Conservation (phyloP, 306 rosid genomes). For the Prosopis cineraria region DNA sequence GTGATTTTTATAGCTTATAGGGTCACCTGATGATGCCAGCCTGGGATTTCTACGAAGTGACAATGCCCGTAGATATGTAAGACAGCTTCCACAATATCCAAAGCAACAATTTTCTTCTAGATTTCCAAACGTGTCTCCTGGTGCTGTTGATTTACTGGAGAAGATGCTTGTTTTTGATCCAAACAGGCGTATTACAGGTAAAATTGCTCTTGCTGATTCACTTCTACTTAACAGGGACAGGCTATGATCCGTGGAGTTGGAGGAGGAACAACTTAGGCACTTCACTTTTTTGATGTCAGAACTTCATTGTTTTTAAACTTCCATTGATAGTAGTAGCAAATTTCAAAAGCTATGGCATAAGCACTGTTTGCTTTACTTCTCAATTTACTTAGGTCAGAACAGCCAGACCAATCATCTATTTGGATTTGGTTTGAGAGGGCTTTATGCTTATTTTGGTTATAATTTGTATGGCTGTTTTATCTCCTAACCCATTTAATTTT, state of each 20-base stretch:
- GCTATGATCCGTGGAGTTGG: slow-evolving; percentile 9
- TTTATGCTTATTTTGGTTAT: background rate
- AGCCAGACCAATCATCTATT: background rate
- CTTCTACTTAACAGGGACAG: background rate
- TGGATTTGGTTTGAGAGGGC: background rate
- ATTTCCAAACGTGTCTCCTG: slow-evolving; percentile 77
- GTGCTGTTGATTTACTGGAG: slow-evolving; percentile 85
- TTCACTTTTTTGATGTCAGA: background rate
- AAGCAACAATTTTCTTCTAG: slow-evolving; percentile 63
- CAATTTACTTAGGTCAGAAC: background rate
- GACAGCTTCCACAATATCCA: slow-evolving; percentile 84
- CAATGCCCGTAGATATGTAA: slow-evolving; percentile 85
- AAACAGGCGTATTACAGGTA: slow-evolving; percentile 90
- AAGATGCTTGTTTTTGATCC: slow-evolving; percentile 98
- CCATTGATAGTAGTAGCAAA: background rate
- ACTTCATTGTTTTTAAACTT: slow-evolving; percentile 4
- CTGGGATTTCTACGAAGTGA: slow-evolving; percentile 91
- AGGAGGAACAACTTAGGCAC: background rate
- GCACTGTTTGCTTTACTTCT: background rate
- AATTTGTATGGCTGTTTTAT: slow-evolving; percentile 7
- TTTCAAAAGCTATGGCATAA: background rate
- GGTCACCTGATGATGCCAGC: slow-evolving; percentile 95
- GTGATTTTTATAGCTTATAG: slow-evolving; percentile 70
- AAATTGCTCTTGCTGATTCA: slow-evolving; percentile 14
- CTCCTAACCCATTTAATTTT: background rate